Evolutionary conservation across 768 basidiomycete species (phyloP).

Genomic region (Suillus lakei): DNA sequence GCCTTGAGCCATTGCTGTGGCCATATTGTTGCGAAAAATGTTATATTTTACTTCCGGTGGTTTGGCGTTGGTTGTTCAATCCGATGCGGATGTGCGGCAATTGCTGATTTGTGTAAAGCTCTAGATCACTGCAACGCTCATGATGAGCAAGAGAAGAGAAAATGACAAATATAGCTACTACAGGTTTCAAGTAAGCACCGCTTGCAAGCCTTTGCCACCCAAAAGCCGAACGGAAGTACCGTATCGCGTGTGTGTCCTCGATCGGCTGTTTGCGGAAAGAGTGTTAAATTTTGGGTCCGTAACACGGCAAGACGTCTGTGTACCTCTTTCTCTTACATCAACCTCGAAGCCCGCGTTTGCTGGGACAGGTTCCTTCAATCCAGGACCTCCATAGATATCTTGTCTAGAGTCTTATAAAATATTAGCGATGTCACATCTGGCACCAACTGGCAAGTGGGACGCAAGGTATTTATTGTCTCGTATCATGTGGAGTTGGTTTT

Average conservation of each 20-base stretch:
- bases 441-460: constrained; percentile 70
- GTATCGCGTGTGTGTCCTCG: too few relatives aligned
- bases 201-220: not conserved
- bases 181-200: not conserved
- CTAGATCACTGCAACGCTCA: not conserved
- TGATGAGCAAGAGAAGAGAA: not conserved
- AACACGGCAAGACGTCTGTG: not conserved
- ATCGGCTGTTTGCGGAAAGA: constrained; percentile 8
- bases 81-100: not conserved
- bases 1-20: not conserved
- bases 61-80: not conserved
- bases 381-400: not conserved
- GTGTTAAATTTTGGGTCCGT: constrained; percentile 6
- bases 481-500: constrained; percentile 1
- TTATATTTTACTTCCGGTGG: not conserved
- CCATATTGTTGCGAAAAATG: not conserved
- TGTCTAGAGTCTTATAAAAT: constrained; percentile 24
- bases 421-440: constrained; percentile 53
- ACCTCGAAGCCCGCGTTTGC: not conserved
- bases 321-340: not conserved
- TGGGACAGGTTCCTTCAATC: not conserved
- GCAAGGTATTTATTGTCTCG: constrained; percentile 53
- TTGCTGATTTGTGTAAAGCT: not conserved
- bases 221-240: not conserved
- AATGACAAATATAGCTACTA: not conserved